Base-by-base conservation (phyloP, 2,329 filamentous ascomycete species). In the Phialocephala sp. region DNA sequence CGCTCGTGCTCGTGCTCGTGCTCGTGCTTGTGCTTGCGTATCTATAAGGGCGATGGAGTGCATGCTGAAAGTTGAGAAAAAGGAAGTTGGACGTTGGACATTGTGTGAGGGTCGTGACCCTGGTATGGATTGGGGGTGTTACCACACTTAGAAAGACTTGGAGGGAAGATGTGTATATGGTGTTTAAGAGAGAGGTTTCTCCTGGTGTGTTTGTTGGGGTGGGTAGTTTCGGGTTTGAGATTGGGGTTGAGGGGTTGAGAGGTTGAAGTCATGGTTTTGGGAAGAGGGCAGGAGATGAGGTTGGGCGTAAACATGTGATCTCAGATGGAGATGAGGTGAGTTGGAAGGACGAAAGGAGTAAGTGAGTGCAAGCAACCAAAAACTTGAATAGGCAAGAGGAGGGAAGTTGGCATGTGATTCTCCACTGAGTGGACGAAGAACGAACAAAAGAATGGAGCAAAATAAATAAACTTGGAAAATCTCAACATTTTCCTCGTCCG, bases 211-310 rank as follows among this genome's bases (percentile, higher is more conserved):
- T 14, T 22, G 37, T 22, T 24, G 36, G 22, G 15, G 9, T 32
- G 36, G 3, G 54, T 43, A 24, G 32, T 52, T n/a, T 59, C 1
- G 11, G 2, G 41, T 18, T 61, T 37, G 35, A 57, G 60, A 47
- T 59, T 32, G 60, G 24, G 22, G 54, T 45, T 57, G 37, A 36
- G 62, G 32, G 56, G 27, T 32, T 32, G 27, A 6, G 27, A 32
- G 27, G 27, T 32, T 39, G 54, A 54, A 3, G 43, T 8, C 54
- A 50, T 58, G 59, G 3, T 32, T 32, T 50, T 55, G 50, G 35
- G 54, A 24, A 36, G 11, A n/a, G n/a, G n/a, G n/a, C n/a, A n/a
- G 9, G 47, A n/a, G 55, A 11, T 12, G 37, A 43, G 15, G 24
- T 32, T 32, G 27, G 27, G 27, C 6, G 9, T 14, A 50, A 50